Conservation (phyloP, 1,139 yeast genomes). For the Sugiyamaella grinbergsii region DNA sequence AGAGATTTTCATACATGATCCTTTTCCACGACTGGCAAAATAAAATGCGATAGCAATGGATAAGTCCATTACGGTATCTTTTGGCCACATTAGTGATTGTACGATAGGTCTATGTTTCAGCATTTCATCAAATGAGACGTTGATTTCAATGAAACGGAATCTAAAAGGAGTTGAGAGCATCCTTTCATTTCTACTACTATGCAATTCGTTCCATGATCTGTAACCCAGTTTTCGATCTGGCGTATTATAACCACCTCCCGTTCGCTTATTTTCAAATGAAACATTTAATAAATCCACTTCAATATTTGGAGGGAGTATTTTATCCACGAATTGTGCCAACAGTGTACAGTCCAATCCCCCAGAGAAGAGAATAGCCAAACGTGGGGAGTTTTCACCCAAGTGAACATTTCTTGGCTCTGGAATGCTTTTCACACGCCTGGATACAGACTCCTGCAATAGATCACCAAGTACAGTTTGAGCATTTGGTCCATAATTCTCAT, state of each 20-base stretch:
- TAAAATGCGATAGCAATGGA: conserved; percentile 94
- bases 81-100: conserved; percentile 71
- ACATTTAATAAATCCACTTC: conserved; percentile 82
- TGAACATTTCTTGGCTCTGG: conserved; percentile 23
- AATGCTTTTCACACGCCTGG: conserved; percentile 57
- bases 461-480: conserved; percentile 25
- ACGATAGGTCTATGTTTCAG: conserved; percentile 55
- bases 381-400: conserved; percentile 25
- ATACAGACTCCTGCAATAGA: conserved; percentile 46
- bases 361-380: conserved; percentile 72
- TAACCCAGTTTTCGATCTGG: conserved; percentile 82
- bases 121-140: conserved; percentile 72
- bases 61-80: conserved; percentile 89
- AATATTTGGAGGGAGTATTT: conserved; percentile 39
- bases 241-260: conserved; percentile 55
- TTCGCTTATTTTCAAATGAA: conserved; percentile 90
- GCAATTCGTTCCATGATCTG: conserved; percentile 58
- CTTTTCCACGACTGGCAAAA: conserved; percentile 73
- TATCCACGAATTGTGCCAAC: conserved; percentile 53
- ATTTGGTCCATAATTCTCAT: conserved; percentile 1
- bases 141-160: conserved; percentile 62
- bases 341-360: conserved; percentile 95
- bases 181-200: conserved; percentile 15
- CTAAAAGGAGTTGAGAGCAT: conserved; percentile 26
- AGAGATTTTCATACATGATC: conserved; percentile 31